phyloP scores from a whole-genome alignment of 805 yeast species.

The Spathaspora sp. region DNA sequence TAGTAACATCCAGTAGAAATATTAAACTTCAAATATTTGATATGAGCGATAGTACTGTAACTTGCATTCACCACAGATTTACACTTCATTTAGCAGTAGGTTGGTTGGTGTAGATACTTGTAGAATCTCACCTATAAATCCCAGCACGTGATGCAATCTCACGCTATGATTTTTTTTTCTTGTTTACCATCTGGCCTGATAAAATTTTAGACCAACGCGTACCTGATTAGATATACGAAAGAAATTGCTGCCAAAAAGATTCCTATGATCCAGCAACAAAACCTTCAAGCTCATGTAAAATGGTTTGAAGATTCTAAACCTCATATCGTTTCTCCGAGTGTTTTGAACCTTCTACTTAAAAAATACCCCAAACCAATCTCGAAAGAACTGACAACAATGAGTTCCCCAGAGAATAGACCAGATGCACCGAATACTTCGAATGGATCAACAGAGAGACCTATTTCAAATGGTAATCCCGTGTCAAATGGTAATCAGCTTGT shows the following conservation, averaged over 20 bases:
- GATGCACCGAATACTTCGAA: neutral
- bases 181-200: neutral
- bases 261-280: neutral
- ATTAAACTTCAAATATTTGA: too few relatives aligned
- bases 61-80: too few relatives aligned
- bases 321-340: neutral
- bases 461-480: neutral
- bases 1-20: too few relatives aligned
- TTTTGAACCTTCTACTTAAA: neutral
- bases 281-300: neutral
- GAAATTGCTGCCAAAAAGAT: neutral
- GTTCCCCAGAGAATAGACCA: neutral
- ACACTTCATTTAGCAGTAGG: too few relatives aligned
- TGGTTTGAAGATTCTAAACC: conserved; percentile 1
- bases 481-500: neutral
- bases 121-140: too few relatives aligned
- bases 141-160: neutral
- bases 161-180: neutral
- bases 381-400: neutral
- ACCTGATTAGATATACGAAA: neutral
- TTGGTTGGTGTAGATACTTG: too few relatives aligned
- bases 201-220: neutral
- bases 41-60: too few relatives aligned
- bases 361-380: neutral
- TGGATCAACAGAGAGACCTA: neutral